A percentile compares a stretch with the other conserved stretches of the same genome.
These are phyloP conservation scores for Quercus cerris DNA, from an alignment of 306 rosid genomes.

Conservation along the genomic window DNA sequence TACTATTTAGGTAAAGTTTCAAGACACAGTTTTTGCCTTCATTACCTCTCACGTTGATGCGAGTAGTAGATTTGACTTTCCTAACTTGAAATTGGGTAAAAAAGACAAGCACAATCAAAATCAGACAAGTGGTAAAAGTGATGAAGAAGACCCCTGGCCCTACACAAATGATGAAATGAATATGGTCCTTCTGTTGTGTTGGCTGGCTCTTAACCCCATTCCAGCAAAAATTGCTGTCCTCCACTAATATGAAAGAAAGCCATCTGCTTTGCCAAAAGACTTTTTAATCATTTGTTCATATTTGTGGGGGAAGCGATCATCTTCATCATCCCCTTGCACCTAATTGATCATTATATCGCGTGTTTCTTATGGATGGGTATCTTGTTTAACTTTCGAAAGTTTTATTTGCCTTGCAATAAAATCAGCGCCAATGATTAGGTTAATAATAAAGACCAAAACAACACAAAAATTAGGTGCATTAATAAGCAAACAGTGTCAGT, in stretches of 20 bases:
- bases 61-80: too few relatives aligned
- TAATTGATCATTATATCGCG: slow-evolving; percentile 1
- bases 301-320: background rate
- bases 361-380: background rate
- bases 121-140: too few relatives aligned
- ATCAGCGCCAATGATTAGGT: background rate
- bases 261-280: background rate
- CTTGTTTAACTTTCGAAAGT: too few relatives aligned
- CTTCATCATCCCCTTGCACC: background rate
- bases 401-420: background rate
- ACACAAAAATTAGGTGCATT: background rate
- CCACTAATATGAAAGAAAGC: background rate
- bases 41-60: too few relatives aligned
- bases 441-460: background rate
- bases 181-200: too few relatives aligned
- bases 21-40: too few relatives aligned
- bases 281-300: background rate
- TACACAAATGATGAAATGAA: too few relatives aligned
- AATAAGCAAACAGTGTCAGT: background rate
- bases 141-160: too few relatives aligned
- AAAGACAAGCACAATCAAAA: too few relatives aligned
- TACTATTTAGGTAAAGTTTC: too few relatives aligned
- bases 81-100: too few relatives aligned
- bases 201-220: background rate
- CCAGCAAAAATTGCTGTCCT: background rate